phyloP scores from a whole-genome alignment of 495 filamentous ascomycete species.

The Penicillium turbatum region DNA sequence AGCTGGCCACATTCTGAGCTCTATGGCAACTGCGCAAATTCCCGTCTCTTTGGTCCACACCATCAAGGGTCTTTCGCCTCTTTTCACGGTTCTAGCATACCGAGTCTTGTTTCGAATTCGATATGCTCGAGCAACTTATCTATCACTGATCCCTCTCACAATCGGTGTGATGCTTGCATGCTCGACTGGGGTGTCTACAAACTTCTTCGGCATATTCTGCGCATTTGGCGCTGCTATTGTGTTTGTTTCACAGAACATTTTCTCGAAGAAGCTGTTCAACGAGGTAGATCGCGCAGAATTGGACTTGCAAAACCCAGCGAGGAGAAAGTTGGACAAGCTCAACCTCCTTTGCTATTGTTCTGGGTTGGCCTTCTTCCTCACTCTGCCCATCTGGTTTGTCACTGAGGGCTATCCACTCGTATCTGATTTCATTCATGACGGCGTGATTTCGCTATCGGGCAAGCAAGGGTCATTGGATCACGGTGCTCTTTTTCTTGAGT shows the following conservation, averaged over 20 bases:
- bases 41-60: slow-evolving; percentile 97
- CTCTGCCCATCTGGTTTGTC: slow-evolving; percentile 91
- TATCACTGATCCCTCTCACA: slow-evolving; percentile 89
- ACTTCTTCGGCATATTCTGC: slow-evolving; percentile 81
- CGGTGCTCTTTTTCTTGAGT: slow-evolving; percentile 71
- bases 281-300: slow-evolving; percentile 79
- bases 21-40: slow-evolving; percentile 88
- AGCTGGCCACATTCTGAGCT: slow-evolving; percentile 86
- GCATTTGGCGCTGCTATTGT: slow-evolving; percentile 84
- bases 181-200: slow-evolving; percentile 79
- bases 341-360: slow-evolving; percentile 97
- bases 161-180: slow-evolving; percentile 93
- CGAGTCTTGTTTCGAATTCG: slow-evolving; percentile 80
- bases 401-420: slow-evolving; percentile 72
- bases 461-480: slow-evolving; percentile 72
- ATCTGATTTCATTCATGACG: slow-evolving; percentile 42
- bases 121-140: slow-evolving; percentile 83
- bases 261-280: slow-evolving; percentile 98
- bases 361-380: slow-evolving; percentile 83
- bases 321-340: slow-evolving; percentile 87
- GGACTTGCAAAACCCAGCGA: slow-evolving; percentile 52
- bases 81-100: slow-evolving; percentile 94
- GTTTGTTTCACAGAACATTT: slow-evolving; percentile 98
- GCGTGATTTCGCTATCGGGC: slow-evolving; percentile 65
- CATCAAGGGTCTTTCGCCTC: slow-evolving; percentile 96